Evolutionary conservation across 805 yeast species (phyloP), one percentile per base, ranked within the genome.

Genomic region (Candida sithepensis): DNA sequence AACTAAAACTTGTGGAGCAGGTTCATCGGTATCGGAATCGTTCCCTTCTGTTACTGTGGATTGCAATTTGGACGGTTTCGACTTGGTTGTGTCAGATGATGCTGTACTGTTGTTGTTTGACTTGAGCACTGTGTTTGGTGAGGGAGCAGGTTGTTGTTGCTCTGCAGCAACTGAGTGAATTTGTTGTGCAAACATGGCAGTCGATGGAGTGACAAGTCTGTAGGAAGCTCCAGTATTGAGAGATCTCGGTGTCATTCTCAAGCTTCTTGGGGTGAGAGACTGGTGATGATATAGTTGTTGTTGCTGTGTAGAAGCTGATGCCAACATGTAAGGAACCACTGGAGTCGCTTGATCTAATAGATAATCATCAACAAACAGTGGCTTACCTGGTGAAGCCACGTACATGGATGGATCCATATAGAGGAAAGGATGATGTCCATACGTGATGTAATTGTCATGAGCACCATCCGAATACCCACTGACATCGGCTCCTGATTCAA

Each of bases 401-500:
- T 54, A 61, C 50, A 59, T 43, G 12, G 60, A 46, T 19, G 64
- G 61, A 30, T 59, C 63, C 56, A 59, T 50, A 37, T 54, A 57
- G 2, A 49, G 41, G 12, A 57, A 46, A 7, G 59, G 58, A 39
- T 56, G 60, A 34, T 55, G 58, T 7, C 59, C 59, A 46, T 54
- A 54, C 19, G 58, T 45, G 26, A 51, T 40, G 24, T 53, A 56
- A 36, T 44, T 51, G 1, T 54, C 60, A 10, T 48, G 53, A 8
- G 41, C 41, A 50, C 28, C 22, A 9, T 37, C 39, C 23, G 28
- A 66, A 68, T 40, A 75, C 64, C 50, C 71, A 72, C 58, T 50
- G 37, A 45, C 48, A 48, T 33, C 46, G 44, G n/a, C 46, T 56
- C 52, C 46, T 10, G 48, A 36, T 42, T 54, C 61, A 18, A 52